These are phyloP conservation scores for Fusarium sublunatum DNA, from an alignment of 2,329 filamentous ascomycete genomes.

Conservation along the genomic window DNA sequence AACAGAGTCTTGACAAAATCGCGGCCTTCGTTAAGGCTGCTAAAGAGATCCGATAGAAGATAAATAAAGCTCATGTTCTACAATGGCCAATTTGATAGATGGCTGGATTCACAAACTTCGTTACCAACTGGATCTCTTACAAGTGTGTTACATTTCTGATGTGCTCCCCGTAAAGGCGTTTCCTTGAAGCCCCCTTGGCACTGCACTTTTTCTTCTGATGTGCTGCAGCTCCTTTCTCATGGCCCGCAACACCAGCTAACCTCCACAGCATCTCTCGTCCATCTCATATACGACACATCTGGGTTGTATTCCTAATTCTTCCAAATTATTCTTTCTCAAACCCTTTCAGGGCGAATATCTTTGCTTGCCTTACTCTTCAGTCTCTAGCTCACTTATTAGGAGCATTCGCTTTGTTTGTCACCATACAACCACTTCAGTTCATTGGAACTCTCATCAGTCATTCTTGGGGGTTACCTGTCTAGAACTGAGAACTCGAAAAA, in stretches of 20 bases:
- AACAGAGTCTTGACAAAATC: slow-evolving; percentile 86
- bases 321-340: background rate
- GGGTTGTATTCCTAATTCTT: background rate
- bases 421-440: background rate
- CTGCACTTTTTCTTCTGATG: background rate
- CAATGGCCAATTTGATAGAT: background rate
- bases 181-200: background rate
- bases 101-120: background rate
- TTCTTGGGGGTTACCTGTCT: background rate
- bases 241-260: slow-evolving; percentile 7
- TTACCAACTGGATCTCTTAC: background rate
- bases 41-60: slow-evolving; percentile 66
- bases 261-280: slow-evolving; percentile 9
- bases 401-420: background rate
- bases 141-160: background rate
- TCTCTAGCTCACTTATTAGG: background rate
- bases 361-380: background rate
- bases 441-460: background rate
- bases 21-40: slow-evolving; percentile 80
- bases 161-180: background rate
- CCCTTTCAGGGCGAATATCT: background rate
- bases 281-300: background rate
- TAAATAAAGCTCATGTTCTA: slow-evolving; percentile 16
- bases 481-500: slow-evolving; percentile 15
- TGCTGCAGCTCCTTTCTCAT: slow-evolving; percentile 7